Base-by-base conservation (phyloP, 306 rosid genomes). In the Adenanthera pavonina region DNA sequence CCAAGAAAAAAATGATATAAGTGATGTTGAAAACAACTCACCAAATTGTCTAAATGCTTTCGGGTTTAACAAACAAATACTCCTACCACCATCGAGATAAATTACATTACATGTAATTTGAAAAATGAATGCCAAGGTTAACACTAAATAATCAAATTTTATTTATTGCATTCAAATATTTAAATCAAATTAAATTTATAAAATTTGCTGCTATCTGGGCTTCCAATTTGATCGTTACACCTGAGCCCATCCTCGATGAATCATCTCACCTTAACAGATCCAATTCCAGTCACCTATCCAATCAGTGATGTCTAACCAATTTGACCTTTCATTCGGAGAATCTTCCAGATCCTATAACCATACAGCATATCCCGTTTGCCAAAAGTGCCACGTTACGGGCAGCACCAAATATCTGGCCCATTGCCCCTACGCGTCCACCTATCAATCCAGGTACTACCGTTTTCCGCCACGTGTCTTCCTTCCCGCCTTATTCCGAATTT, bases 261-360 rank as follows among this genome's bases (percentile, higher is more conserved):
- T 43, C 75, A 47, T 52, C 38, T 25, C 38, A 7, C 13, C n/a
- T 14, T n/a, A 15, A 48, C 7, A n/a, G 74, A 43, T 20, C 38
- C 56, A 5, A 33, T 11, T 38, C 66, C 38, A 25, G 38, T 25
- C 54, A 2, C 46, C 69, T 1, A 10, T 68, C 73, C 30, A 43
- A 69, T 11, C 4, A 19, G 5, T 19, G 12, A 20, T 19, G 20
- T 4, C 30, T 25, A 40, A 25, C 48, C 33, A 16, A 65, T 35
- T 0, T 65, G 14, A 11, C 36, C 47, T 6, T 25, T 60, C n/a
- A 20, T n/a, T 69, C 38, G 13, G 0, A 69, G 56, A 69, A 69
- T 69, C 74, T 69, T 46, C 19, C 7, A 69, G 16, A 69, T 69
- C 56, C 67, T 43, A 46, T 69, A 11, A 7, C 40, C 67, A 30